Evolutionary conservation across 2,329 filamentous ascomycete species (phyloP).

Genomic region (Penicillium polonicum): DNA sequence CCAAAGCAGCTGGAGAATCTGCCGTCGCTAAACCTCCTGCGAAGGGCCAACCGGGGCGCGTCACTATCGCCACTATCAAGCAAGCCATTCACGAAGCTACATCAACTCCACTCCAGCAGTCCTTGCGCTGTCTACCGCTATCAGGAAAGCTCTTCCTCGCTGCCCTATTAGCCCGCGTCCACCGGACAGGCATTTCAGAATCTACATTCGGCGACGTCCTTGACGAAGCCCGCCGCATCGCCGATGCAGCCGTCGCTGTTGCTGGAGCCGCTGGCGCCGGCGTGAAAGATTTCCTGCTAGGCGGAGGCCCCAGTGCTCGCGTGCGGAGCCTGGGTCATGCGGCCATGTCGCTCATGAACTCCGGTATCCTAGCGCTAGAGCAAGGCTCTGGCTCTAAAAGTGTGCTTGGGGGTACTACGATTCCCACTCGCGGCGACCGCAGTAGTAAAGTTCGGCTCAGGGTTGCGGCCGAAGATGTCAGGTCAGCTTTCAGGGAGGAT

Average conservation of each 20-base stretch:
- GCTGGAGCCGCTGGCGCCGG: conserved; percentile 55
- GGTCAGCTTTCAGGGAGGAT: conserved; percentile 83
- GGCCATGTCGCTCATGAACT: conserved; percentile 78
- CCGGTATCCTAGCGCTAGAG: conserved; percentile 84
- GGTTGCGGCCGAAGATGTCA: conserved; percentile 87
- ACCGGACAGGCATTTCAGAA: conserved; percentile 81
- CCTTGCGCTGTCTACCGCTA: conserved; percentile 77
- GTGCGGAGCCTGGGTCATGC: conserved; percentile 66
- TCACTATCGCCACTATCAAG: conserved; percentile 91
- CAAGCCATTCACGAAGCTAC: conserved; percentile 94
- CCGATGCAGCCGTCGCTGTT: conserved; percentile 42
- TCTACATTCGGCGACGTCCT: conserved; percentile 85
- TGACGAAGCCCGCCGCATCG: conserved; percentile 76
- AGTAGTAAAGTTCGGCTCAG: conserved; percentile 83
- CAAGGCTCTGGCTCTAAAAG: conserved; percentile 31
- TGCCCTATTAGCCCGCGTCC: conserved; percentile 73
- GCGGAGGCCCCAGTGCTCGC: conserved; percentile 43
- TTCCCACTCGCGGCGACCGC: conserved; percentile 69
- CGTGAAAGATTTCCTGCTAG: conserved; percentile 62
- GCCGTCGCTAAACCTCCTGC: conserved; percentile 21
- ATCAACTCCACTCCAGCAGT: conserved; percentile 85
- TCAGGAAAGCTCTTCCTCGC: conserved; percentile 82
- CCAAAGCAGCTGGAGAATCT: conserved; percentile 11
- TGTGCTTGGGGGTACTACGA: conserved; percentile 41
- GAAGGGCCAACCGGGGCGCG: conserved; percentile 51